A percentile compares a stretch with the other conserved stretches of the same genome.
Conservation (phyloP, 108 stramenopile genomes). For the Cyclotella atomus region DNA sequence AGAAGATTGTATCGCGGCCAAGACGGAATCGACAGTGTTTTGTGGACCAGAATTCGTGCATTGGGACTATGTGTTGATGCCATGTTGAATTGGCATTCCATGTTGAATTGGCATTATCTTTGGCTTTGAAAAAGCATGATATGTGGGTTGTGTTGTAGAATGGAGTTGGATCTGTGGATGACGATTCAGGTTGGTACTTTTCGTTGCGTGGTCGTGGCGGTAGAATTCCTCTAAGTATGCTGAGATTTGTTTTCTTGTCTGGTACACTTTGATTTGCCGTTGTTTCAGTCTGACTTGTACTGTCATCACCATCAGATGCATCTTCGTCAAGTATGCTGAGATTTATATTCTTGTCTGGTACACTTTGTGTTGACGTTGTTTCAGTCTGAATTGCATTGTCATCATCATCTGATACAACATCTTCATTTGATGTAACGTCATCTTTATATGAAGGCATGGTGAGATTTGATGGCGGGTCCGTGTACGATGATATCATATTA, state of each 20-base stretch:
- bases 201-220: neutral
- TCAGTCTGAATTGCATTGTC: neutral
- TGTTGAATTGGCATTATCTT: neutral
- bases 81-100: neutral
- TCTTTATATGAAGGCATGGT: no score
- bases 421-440: neutral
- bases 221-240: neutral
- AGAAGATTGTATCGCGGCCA: neutral
- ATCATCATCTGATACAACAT: neutral
- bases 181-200: no score
- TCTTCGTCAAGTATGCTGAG: neutral
- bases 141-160: neutral
- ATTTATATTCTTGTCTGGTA: neutral
- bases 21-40: conserved; percentile 8
- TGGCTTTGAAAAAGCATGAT: neutral
- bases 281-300: neutral
- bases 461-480: neutral
- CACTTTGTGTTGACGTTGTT: neutral
- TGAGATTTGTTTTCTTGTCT: neutral
- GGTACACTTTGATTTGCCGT: neutral
- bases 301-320: no score
- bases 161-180: neutral
- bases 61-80: neutral
- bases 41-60: neutral
- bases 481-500: neutral